Percentiles rank a stretch among this genome's conserved stretches.
Conservation (phyloP, 768 basidiomycete species). For the Leccinellum luteum region DNA sequence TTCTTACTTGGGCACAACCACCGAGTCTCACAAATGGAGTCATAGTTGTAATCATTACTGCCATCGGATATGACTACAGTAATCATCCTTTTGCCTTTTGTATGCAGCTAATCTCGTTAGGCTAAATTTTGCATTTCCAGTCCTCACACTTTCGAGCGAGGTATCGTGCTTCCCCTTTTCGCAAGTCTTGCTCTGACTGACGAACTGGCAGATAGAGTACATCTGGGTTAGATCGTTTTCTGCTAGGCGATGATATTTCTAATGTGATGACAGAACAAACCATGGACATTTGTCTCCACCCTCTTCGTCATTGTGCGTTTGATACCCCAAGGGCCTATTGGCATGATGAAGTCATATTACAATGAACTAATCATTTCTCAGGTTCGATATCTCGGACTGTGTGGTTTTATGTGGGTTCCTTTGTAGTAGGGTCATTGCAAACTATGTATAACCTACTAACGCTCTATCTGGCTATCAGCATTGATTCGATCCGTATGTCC, state of each 20-base stretch:
- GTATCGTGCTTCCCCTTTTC: background rate
- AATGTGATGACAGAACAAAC: background rate
- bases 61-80: background rate
- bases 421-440: too few species aligned
- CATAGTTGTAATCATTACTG: background rate
- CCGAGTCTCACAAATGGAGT: background rate
- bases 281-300: background rate
- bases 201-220: background rate
- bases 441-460: background rate
- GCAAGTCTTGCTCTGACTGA: background rate
- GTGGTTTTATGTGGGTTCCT: background rate
- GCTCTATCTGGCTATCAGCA: background rate
- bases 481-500: background rate
- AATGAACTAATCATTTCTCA: background rate
- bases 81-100: background rate
- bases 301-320: background rate
- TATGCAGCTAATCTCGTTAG: background rate
- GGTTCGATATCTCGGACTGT: background rate
- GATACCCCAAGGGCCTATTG: too few species aligned
- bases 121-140: background rate
- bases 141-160: background rate
- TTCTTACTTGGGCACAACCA: background rate
- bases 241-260: background rate
- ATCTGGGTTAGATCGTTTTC: background rate
- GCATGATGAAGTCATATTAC: too few species aligned